Conservation (phyloP, 768 basidiomycete species). For the Kwoniella bestiolae region DNA sequence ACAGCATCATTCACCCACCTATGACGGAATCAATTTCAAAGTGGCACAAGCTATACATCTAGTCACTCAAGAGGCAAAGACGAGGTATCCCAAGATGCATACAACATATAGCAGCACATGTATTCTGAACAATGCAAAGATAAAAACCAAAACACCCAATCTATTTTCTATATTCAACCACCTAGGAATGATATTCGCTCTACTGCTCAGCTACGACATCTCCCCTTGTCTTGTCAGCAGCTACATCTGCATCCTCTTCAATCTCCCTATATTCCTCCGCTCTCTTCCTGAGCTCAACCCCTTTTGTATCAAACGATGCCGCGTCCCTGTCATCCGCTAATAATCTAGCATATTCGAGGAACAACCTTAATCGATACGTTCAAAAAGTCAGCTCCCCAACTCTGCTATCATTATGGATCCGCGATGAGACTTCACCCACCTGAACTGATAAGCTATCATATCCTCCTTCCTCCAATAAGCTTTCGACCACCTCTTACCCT, state of each 20-base stretch:
- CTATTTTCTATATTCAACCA: background rate
- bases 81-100: background rate
- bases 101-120: background rate
- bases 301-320: conserved; percentile 16
- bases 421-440: conserved; percentile 24
- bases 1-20: background rate
- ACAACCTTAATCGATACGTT: conserved; percentile 36
- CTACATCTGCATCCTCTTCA: background rate
- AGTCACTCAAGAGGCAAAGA: background rate
- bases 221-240: background rate
- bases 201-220: background rate
- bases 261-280: background rate
- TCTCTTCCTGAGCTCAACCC: conserved; percentile 14
- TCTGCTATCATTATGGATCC: background rate
- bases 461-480: conserved; percentile 56
- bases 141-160: no score
- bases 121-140: background rate
- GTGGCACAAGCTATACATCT: background rate
- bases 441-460: conserved; percentile 56
- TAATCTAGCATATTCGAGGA: conserved; percentile 51
- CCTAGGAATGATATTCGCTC: no score
- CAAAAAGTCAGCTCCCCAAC: background rate
- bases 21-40: background rate
- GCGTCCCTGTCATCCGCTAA: conserved; percentile 37
- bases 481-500: conserved; percentile 57